phyloP scores from a whole-genome alignment of 352 stramenopile species.

The Phytophthora palmivora region DNA sequence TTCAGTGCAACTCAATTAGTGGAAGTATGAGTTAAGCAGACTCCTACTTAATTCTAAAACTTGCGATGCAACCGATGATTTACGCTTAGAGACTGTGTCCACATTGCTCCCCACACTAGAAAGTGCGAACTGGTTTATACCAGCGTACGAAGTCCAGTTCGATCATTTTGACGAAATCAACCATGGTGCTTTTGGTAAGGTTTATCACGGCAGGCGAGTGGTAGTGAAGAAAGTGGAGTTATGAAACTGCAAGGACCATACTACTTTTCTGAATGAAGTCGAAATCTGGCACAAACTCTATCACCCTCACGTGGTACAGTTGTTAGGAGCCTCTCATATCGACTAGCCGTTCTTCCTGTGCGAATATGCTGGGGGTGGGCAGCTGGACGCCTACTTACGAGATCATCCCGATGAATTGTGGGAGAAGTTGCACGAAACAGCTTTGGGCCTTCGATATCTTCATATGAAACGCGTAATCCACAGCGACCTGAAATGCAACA shows the following conservation, averaged over 20 bases:
- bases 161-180: conserved; percentile 21
- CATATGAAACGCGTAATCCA: conserved; percentile 25
- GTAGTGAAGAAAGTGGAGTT: conserved; percentile 26
- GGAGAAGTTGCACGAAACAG: conserved; percentile 25
- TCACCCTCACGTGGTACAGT: conserved; percentile 27
- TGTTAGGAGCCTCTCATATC: conserved; percentile 29
- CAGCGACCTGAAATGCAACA: conserved; percentile 36
- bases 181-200: conserved; percentile 15
- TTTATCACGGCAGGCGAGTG: conserved; percentile 19
- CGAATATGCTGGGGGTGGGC: conserved; percentile 18
- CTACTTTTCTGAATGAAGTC: conserved; percentile 17
- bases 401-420: conserved; percentile 4
- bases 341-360: conserved; percentile 25
- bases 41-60: no score
- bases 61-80: no score
- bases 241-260: not conserved
- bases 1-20: no score
- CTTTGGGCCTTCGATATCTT: conserved; percentile 27
- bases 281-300: conserved; percentile 26
- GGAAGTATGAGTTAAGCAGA: no score
- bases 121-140: conserved; percentile 37
- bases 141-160: conserved; percentile 30
- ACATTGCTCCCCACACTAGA: no score
- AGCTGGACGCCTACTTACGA: conserved; percentile 23
- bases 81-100: no score